These are phyloP conservation scores for Solanum pimpinellifolium DNA, from an alignment of 257 asterid genomes.

Conservation along the genomic window DNA sequence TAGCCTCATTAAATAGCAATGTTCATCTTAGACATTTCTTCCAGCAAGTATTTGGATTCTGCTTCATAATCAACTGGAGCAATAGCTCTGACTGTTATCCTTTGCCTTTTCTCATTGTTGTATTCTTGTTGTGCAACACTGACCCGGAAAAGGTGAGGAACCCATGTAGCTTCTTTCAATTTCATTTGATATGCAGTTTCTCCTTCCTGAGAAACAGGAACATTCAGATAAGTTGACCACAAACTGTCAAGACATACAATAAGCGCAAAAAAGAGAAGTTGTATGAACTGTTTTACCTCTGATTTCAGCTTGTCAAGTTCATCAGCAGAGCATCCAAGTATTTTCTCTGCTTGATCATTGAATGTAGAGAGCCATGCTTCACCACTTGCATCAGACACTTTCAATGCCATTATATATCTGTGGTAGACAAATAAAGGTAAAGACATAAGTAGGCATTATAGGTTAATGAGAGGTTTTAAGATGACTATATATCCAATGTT, in stretches of 20 bases:
- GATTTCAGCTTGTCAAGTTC: slow-evolving; percentile 62
- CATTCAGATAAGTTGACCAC: not conserved
- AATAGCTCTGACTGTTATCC: slow-evolving; percentile 62
- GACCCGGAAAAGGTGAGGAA: slow-evolving; percentile 60
- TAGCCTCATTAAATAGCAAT: not conserved
- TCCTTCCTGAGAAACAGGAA: slow-evolving; percentile 26
- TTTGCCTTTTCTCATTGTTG: slow-evolving; percentile 74
- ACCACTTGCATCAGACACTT: slow-evolving; percentile 78
- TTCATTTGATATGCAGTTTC: slow-evolving; percentile 21
- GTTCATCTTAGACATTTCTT: slow-evolving; percentile 58
- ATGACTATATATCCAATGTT: not conserved
- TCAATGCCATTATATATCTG: slow-evolving; percentile 66
- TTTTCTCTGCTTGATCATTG: slow-evolving; percentile 70
- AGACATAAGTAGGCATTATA: not conserved
- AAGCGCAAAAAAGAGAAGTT: not conserved
- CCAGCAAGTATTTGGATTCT: slow-evolving; percentile 58
- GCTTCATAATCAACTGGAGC: slow-evolving; percentile 68
- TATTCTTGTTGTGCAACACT: slow-evolving; percentile 59
- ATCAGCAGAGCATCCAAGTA: slow-evolving; percentile 71
- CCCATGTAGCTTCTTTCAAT: slow-evolving; percentile 53
- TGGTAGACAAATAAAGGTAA: not conserved
- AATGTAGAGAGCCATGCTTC: slow-evolving; percentile 71
- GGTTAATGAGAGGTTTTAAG: not conserved
- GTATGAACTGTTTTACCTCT: slow-evolving; percentile 20
- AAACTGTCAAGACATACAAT: not conserved